These are phyloP conservation scores for Boletus vinaceobasis DNA, from an alignment of 768 basidiomycete species.

Conservation along the genomic window DNA sequence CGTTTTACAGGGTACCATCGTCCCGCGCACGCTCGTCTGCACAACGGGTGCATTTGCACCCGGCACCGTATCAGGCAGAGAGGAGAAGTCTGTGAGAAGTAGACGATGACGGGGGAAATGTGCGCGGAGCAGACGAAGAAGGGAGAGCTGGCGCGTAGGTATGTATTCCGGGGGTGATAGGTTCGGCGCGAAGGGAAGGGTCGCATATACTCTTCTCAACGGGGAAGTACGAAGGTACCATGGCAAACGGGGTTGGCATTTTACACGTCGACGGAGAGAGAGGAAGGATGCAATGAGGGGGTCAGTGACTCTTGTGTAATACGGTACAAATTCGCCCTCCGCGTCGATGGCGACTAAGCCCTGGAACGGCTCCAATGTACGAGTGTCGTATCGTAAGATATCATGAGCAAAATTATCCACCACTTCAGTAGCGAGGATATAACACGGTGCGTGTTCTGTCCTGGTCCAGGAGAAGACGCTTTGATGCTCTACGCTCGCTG, in stretches of 20 bases:
- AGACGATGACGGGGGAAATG: slow-evolving; percentile 93
- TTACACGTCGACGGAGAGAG: slow-evolving; percentile 56
- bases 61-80: slow-evolving; percentile 79
- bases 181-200: slow-evolving; percentile 88
- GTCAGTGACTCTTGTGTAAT: slow-evolving; percentile 83
- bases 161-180: slow-evolving; percentile 85
- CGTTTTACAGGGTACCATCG: slow-evolving; percentile 85
- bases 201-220: slow-evolving; percentile 61
- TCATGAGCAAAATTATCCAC: slow-evolving; percentile 99
- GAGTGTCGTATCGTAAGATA: slow-evolving; percentile 83
- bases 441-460: slow-evolving; percentile 80
- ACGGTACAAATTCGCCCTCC: slow-evolving; percentile 75
- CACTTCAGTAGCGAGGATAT: slow-evolving; percentile 93
- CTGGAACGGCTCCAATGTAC: slow-evolving; percentile 79
- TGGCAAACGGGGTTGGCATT: slow-evolving; percentile 55
- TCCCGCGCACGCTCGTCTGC: slow-evolving; percentile 84
- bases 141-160: slow-evolving; percentile 84
- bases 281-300: slow-evolving; percentile 81
- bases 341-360: slow-evolving; percentile 75
- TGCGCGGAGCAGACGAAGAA: slow-evolving; percentile 76
- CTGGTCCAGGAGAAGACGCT: slow-evolving; percentile 86
- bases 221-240: slow-evolving; percentile 51
- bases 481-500: slow-evolving; percentile 65
- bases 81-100: slow-evolving; percentile 89
- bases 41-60: slow-evolving; percentile 79